These are phyloP conservation scores for Starmerella stellata DNA, from an alignment of 805 yeast genomes.

Conservation along the genomic window DNA sequence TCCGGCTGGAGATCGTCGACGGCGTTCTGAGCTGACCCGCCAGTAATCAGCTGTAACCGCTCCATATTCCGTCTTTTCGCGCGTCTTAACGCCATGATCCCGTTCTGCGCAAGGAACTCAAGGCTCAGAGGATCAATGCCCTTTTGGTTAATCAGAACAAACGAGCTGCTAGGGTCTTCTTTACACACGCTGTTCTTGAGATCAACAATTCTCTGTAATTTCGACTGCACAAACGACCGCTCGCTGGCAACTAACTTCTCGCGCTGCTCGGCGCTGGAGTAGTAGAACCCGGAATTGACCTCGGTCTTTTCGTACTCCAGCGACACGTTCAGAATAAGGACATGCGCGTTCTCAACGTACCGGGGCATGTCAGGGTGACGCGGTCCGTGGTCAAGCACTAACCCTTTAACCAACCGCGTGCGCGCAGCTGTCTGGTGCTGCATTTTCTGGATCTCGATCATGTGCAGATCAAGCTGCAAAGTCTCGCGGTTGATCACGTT, in stretches of 20 bases:
- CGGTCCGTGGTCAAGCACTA: conserved; percentile 95
- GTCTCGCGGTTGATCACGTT: conserved; percentile 36
- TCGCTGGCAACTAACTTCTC: conserved; percentile 87
- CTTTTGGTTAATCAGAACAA: conserved; percentile 91
- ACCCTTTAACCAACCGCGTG: conserved; percentile 66
- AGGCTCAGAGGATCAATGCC: conserved; percentile 97
- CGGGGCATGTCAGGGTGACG: conserved; percentile 99
- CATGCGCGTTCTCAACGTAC: conserved; percentile 60
- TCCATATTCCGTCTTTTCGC: conserved; percentile 99
- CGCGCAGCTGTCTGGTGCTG: conserved; percentile 77
- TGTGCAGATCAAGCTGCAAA: conserved; percentile 60
- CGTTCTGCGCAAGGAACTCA: conserved; percentile 82
- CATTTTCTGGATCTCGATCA: conserved; percentile 98
- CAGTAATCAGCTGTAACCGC: conserved; percentile 85
- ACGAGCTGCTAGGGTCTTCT: conserved; percentile 50
- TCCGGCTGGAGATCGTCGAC: conserved; percentile 77
- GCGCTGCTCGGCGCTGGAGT: conserved; percentile 88
- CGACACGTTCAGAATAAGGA: conserved; percentile 79
- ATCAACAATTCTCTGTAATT: conserved; percentile 75
- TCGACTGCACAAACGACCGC: conserved; percentile 85
- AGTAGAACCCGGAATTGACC: conserved; percentile 88
- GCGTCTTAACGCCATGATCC: conserved; percentile 84
- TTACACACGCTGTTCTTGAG: conserved; percentile 85
- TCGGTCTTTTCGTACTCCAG: conserved; percentile 95
- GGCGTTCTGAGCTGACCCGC: conserved; percentile 94